phyloP scores from a whole-genome alignment of 768 basidiomycete genomes.

The Russula virescens region DNA sequence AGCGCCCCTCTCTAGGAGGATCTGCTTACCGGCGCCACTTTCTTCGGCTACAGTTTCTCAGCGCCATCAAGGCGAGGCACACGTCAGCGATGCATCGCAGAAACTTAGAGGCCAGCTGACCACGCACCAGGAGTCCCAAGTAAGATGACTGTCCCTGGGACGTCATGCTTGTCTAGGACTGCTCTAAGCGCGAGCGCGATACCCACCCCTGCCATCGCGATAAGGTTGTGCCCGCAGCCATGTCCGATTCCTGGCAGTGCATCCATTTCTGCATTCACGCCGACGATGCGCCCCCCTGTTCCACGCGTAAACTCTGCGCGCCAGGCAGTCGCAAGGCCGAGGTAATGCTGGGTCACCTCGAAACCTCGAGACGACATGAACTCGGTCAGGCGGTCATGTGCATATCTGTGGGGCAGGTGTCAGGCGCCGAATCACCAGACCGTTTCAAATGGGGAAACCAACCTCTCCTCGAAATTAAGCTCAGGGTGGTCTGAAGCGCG shows the following conservation, averaged over 20 bases:
- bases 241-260: conserved; percentile 51
- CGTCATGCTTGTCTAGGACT: conserved; percentile 55
- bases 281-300: conserved; percentile 56
- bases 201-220: conserved; percentile 72
- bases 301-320: conserved; percentile 62
- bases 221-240: conserved; percentile 80
- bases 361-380: conserved; percentile 69
- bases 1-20: conserved; percentile 65
- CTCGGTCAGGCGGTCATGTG: conserved; percentile 60
- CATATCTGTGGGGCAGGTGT: conserved; percentile 42
- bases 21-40: conserved; percentile 69
- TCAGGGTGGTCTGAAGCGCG: conserved; percentile 53
- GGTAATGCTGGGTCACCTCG: conserved; percentile 62
- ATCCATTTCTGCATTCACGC: conserved; percentile 77
- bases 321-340: conserved; percentile 72
- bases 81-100: not conserved
- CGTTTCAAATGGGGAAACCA: conserved; percentile 20
- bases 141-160: conserved; percentile 63
- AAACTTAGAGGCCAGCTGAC: not conserved
- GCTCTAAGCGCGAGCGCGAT: conserved; percentile 67
- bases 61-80: not conserved
- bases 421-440: not conserved
- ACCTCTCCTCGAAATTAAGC: conserved; percentile 61
- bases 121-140: conserved; percentile 61
- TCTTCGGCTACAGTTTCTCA: conserved; percentile 57